Evolutionary conservation across 2,329 filamentous ascomycete species (phyloP).

Genomic region (Aquanectria penicillioides): DNA sequence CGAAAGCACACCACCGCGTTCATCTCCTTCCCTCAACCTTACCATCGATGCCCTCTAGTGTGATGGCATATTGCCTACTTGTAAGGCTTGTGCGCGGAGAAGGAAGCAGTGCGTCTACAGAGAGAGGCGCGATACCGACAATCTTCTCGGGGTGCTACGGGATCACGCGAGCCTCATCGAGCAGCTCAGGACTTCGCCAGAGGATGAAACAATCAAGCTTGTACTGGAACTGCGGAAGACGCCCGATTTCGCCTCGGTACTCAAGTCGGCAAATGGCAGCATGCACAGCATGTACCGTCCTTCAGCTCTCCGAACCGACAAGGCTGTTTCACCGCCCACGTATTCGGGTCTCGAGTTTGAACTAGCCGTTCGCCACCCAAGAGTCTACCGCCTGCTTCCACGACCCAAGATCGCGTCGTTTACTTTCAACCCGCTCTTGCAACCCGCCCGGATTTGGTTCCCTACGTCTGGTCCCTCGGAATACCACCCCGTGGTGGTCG

Average conservation of each 20-base stretch:
- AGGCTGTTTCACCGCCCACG: constrained; percentile 25
- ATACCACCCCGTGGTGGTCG: no score
- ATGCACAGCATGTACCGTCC: constrained; percentile 26
- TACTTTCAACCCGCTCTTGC: constrained; percentile 6
- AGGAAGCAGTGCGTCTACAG: not conserved
- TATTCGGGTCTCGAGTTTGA: constrained; percentile 33
- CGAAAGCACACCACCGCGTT: no score
- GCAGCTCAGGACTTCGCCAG: not conserved
- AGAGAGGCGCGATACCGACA: not conserved
- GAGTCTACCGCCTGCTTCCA: constrained; percentile 28
- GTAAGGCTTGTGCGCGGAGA: not conserved
- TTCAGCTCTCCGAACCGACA: constrained; percentile 22
- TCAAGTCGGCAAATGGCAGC: constrained; percentile 14
- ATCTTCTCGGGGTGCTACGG: no score
- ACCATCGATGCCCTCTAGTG: not conserved
- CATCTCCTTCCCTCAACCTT: not conserved
- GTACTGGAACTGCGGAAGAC: no score
- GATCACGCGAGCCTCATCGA: no score
- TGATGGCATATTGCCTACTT: not conserved
- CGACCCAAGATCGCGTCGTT: constrained; percentile 24
- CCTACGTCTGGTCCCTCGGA: no score
- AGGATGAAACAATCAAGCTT: no score
- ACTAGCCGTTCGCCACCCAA: constrained; percentile 26
- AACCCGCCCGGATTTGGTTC: not conserved
- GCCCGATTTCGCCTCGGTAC: not conserved